These are phyloP conservation scores for Penicillium sp. DNA, from an alignment of 2,329 filamentous ascomycete species.

Conservation along the genomic window DNA sequence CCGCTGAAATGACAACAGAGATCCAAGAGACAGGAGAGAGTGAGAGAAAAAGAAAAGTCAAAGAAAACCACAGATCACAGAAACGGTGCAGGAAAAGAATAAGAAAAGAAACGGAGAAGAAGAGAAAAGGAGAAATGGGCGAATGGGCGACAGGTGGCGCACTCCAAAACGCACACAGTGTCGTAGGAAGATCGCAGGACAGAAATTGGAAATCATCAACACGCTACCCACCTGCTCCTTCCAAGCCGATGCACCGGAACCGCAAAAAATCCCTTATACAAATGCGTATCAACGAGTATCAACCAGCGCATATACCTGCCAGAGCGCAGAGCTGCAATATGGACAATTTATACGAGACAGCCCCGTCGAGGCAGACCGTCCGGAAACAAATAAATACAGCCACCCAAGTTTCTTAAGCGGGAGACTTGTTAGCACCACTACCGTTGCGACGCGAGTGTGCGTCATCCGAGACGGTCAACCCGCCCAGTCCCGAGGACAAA, in stretches of 20 bases:
- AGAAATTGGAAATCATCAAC: slow-evolving; percentile 33
- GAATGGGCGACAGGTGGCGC: background rate
- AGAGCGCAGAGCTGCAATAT: slow-evolving; percentile 34
- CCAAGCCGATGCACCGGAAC: slow-evolving; percentile 41
- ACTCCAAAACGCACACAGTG: slow-evolving; percentile 17
- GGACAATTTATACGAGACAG: slow-evolving; percentile 28
- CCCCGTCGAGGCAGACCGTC: slow-evolving; percentile 15
- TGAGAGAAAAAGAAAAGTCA: slow-evolving; percentile 11
- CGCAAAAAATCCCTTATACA: slow-evolving; percentile 40
- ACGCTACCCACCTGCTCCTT: slow-evolving; percentile 41
- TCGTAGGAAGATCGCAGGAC: slow-evolving; percentile 18
- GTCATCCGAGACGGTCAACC: slow-evolving; percentile 51
- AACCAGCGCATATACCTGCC: slow-evolving; percentile 34
- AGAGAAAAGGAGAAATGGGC: slow-evolving; percentile 5
- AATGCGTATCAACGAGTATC: slow-evolving; percentile 37
- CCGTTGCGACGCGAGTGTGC: slow-evolving; percentile 42
- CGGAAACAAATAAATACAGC: slow-evolving; percentile 11
- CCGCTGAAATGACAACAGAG: slow-evolving; percentile 19
- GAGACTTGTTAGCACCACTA: slow-evolving; percentile 42
- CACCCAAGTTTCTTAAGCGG: slow-evolving; percentile 27
- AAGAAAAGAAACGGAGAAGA: slow-evolving; percentile 18
- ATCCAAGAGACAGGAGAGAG: background rate
- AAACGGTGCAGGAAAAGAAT: background rate
- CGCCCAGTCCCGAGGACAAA: slow-evolving; percentile 55
- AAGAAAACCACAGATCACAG: slow-evolving; percentile 11